Evolutionary conservation across 148 eudicot species (phyloP), one percentile per base, ranked within the genome.

Genomic region (Diospyros kaki): DNA sequence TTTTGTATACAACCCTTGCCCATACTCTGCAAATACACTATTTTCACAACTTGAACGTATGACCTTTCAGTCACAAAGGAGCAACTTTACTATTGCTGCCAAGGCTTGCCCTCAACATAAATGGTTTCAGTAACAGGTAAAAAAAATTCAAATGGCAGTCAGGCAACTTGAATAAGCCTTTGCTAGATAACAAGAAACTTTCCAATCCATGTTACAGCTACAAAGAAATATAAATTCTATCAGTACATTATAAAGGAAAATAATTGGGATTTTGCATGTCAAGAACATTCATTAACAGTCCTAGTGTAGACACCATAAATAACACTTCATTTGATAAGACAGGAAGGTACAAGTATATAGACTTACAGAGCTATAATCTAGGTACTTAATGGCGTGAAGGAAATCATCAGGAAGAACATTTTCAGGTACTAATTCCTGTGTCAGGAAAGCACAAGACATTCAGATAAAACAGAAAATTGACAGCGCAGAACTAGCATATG

Each of bases 301-400:
- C 13, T 45, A 15, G 11, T 46, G 15, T 4, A 12, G 4, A 65
- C 46, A 4, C 8, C 8, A 65, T 65, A 43, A 42, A 44, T 9
- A 65, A 14, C 17, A 40, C n/a, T 41, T 64, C 10, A 42, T 43
- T 51, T 15, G 15, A 65, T 42, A 13, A 44, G 3, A 43, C 3
- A 44, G 40, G 73, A 70, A n/a, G n/a, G 48, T 71, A 44, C 46
- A 42, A 52, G 15, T 50, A 63, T 39, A 50, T 13, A 64, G 58
- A 70, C 97, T 87, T 90, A 95, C 97, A 54, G 99, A 95, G 87
- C 89, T 85, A 79, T 95, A 95, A 80, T 95, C 97, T 58, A 77
- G 52, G 80, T 89, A 64, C 81, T 84, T 89, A 46, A 95, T 72
- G 44, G 89, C 86, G 64, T 68, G 53, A 74, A 80, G 68, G 77